Evolutionary conservation across 129 eudicot species (phyloP), one percentile per base, ranked within the genome.

Genomic region (Centrapalus pauciflorus): DNA sequence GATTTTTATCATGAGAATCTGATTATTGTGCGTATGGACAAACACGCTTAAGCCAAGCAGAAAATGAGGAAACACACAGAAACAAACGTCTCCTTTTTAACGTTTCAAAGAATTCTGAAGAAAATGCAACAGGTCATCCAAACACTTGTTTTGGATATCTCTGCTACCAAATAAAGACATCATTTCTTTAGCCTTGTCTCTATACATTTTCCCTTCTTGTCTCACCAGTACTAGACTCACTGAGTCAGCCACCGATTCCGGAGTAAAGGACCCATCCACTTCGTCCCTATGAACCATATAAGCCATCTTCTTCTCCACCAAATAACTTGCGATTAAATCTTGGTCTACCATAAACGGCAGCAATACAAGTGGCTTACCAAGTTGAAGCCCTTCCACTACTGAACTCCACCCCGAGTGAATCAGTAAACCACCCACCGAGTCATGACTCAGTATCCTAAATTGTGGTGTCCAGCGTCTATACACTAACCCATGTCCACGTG

Each of bases 361-460:
- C 59, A 69, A n/a, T 4, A 75, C 41, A 4, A 75, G 59, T 1
- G 70, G 69, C 9, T 64, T 67, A 43, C 56, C 70, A 11, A 58
- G 54, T 62, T 41, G 52, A 33, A 59, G 29, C 10, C 61, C 70
- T 33, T 75, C 75, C 45, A 76, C 75, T 3, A 58, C 38, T 0
- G 69, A 43, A 13, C 76, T 29, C 64, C 40, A n/a, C 0, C 80
- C 80, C 4, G 64, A 61, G 46, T 76, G 81, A 38, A 57, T 59
- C 64, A 67, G 24, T 27, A 75, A 75, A 35, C 70, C 75, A 13
- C 80, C 80, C 63, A 75, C 75, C 37, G 80, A 48, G 4, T 75
- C 74, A 67, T 75, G 80, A 67, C 80, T 58, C 64, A 67, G 13
- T 66, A 75, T 75, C 46, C 67, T 75, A 9, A 75, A 49, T 32